Base-by-base conservation (phyloP, 2,329 filamentous ascomycete species). In the Elsinoe australis region DNA sequence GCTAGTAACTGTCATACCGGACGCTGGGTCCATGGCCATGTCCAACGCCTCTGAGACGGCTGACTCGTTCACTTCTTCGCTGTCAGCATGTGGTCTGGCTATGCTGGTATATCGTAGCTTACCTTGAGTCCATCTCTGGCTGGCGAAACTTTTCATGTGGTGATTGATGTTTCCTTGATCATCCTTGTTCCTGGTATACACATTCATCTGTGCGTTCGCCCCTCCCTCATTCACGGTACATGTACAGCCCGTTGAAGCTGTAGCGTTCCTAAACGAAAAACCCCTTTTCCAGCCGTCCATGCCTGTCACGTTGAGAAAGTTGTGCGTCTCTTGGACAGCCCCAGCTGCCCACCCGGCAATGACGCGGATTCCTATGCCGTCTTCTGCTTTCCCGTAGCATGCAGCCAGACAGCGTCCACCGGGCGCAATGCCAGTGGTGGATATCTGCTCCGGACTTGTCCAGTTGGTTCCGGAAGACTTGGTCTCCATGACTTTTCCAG, bases 1-100 rank as follows among this genome's bases (percentile, higher is more conserved):
- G 12, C 14, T 33, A 5, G 44, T 33, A 10, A 47, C 44, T 7
- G 44, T 22, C 8, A 47, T 35, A 12, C 44, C 29, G 44, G 44
- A 34, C 15, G 15, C 24, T 31, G 22, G 31, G 26, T 45, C 41
- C 29, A 45, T 45, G 29, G 15, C 29, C 26, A 45, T 31, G 41
- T n/a, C 17, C 14, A 28, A 17, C n/a, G 26, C 17, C n/a, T 45
- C 8, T 8, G 15, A 12, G 10, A 45, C 32, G 10, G 36, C 36
- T 12, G 17, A 9, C 14, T 41, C 36, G 7, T 26, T 41, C 12
- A 41, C 36, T 41, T 12, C 3, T 7, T 3, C 21, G 9, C 17
- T 21, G 21, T 41, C 10, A 41, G 36, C 10, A 15, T 17, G 6
- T 7, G 17, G 14, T 15, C 9, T 14, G n/a, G n/a, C n/a, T n/a